These are phyloP conservation scores for Ophidiomyces ophidiicola DNA, from an alignment of 2,329 filamentous ascomycete genomes.

Conservation along the genomic window DNA sequence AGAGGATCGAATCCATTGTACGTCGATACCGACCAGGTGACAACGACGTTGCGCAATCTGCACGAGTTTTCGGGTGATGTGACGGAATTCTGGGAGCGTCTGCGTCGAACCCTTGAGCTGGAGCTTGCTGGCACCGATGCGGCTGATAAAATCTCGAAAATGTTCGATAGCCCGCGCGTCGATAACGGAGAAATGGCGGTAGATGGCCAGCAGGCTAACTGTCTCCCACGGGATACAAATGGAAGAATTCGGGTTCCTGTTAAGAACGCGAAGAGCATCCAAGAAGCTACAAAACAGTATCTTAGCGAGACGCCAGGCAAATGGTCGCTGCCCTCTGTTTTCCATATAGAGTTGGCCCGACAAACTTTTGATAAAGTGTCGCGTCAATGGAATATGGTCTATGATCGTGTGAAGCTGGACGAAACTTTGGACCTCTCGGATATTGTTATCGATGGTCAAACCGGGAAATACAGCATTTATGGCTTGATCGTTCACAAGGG, in stretches of 20 bases:
- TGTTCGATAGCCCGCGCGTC: slow-evolving; percentile 37
- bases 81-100: slow-evolving; percentile 43
- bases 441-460: slow-evolving; percentile 25
- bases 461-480: slow-evolving; percentile 43
- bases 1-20: slow-evolving; percentile 27
- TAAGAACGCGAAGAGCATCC: slow-evolving; percentile 27
- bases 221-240: slow-evolving; percentile 28
- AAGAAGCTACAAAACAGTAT: slow-evolving; percentile 26
- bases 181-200: slow-evolving; percentile 21
- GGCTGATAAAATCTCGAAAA: slow-evolving; percentile 29
- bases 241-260: slow-evolving; percentile 30
- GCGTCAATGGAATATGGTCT: slow-evolving; percentile 46
- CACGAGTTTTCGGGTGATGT: slow-evolving; percentile 41
- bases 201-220: slow-evolving; percentile 22
- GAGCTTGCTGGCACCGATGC: slow-evolving; percentile 39
- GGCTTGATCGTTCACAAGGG: slow-evolving; percentile 50
- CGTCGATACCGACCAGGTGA: slow-evolving; percentile 33
- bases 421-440: slow-evolving; percentile 40
- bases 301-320: slow-evolving; percentile 26
- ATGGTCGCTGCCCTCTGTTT: slow-evolving; percentile 38
- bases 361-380: slow-evolving; percentile 44
- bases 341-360: slow-evolving; percentile 46
- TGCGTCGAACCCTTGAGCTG: slow-evolving; percentile 41
- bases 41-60: slow-evolving; percentile 30
- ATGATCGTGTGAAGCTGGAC: slow-evolving; percentile 45